Evolutionary conservation across 2,329 filamentous ascomycete genomes (phyloP).

Genomic region (Acephala macrosclerotiorum): DNA sequence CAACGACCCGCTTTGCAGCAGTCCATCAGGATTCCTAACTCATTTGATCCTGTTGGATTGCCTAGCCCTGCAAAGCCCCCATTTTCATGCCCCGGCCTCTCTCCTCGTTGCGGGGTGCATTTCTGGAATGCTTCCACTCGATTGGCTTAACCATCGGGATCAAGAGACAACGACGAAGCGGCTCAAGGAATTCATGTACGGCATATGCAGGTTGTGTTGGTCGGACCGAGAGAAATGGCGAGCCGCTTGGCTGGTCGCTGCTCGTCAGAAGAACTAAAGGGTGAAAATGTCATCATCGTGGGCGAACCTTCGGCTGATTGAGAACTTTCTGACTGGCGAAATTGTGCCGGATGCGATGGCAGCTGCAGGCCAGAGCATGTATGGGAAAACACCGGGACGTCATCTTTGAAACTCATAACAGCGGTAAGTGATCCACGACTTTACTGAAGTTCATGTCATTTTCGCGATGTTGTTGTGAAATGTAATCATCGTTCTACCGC

Average conservation of each 20-base stretch:
- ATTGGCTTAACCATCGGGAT: not conserved
- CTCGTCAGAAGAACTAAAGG: conserved; percentile 5
- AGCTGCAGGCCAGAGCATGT: not conserved
- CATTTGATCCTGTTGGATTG: conserved; percentile 15
- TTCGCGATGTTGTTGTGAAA: conserved; percentile 34
- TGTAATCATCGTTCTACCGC: conserved; percentile 3
- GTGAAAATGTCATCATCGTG: conserved; percentile 21
- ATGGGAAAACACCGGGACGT: not conserved
- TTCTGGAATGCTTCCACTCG: not conserved
- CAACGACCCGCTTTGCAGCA: conserved; percentile 2
- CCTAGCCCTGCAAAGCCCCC: conserved; percentile 12
- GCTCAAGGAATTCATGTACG: conserved; percentile 9
- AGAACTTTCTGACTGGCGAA: not conserved
- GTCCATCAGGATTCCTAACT: not conserved
- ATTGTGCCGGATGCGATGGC: conserved; percentile 9
- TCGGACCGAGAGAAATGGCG: conserved; percentile 30
- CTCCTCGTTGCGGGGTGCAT: conserved; percentile 18
- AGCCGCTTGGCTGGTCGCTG: conserved; percentile 13
- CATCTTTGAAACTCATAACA: conserved; percentile 22
- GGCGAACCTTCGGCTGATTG: conserved; percentile 19
- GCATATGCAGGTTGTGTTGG: conserved; percentile 8
- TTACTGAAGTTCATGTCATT: conserved; percentile 9
- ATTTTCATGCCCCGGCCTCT: conserved; percentile 6
- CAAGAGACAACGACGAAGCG: conserved; percentile 1
- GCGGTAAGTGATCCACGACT: conserved; percentile 16